These are phyloP conservation scores for Pseudogymnoascus sp. DNA, from an alignment of 2,329 filamentous ascomycete genomes.

Conservation along the genomic window DNA sequence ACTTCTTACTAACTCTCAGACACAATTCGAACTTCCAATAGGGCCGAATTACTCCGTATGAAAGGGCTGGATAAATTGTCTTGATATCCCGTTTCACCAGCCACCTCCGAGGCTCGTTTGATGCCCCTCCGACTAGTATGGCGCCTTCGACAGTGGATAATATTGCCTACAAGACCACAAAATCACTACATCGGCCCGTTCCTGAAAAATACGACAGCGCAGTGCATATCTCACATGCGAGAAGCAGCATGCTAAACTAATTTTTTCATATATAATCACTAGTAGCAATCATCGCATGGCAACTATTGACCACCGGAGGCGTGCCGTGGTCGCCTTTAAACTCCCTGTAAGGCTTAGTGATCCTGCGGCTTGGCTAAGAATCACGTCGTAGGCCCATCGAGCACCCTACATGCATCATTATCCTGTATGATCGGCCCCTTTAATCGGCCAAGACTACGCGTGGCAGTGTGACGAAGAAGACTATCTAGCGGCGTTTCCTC, in stretches of 20 bases:
- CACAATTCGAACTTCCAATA: not conserved
- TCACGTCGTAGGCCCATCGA: not conserved
- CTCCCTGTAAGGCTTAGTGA: not conserved
- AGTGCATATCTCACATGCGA: not conserved
- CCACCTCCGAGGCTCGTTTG: not conserved
- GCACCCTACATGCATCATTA: not conserved
- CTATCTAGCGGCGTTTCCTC: not conserved
- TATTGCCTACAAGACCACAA: not conserved
- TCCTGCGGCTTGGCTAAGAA: not conserved
- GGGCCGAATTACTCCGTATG: not conserved
- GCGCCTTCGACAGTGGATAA: not conserved
- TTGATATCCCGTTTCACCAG: not conserved
- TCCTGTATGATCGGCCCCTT: not conserved
- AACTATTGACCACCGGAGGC: not conserved
- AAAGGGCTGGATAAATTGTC: not conserved
- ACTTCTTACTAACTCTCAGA: not conserved
- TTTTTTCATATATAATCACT: not conserved
- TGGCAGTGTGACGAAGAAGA: conserved; percentile 46
- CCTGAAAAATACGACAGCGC: not conserved
- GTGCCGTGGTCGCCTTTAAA: not conserved
- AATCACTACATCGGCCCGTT: not conserved
- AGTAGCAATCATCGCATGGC: not conserved
- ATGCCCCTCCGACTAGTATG: not conserved
- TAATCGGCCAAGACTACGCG: not conserved
- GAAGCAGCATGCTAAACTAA: not conserved